Base-by-base conservation (phyloP, 495 filamentous ascomycete genomes). In the Neurospora discreta region DNA sequence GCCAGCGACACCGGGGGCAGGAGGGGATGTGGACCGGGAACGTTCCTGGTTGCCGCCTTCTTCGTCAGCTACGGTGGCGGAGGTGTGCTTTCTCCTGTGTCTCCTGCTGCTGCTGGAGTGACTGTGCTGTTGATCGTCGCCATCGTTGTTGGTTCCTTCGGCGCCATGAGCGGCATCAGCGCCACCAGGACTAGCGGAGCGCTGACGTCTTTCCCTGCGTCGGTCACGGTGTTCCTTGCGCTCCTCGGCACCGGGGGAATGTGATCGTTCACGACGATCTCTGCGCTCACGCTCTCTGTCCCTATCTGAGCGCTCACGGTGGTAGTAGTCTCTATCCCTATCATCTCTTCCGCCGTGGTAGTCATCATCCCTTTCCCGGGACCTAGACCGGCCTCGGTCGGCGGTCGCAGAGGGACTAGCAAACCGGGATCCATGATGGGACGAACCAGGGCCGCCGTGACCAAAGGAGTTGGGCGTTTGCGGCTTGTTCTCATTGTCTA, bases 131-230 rank as follows among this genome's bases (percentile, higher is more conserved):
- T 89, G 85, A 18, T 84, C 86, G 38, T 87, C 85, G 36, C 84
- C 84, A 18, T 82, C 83, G 39, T 82, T 81, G 15, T 84, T 81
- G 76, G 5, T 89, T 90, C 15, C 85, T 87, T 74, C 89, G 84
- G n/a, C 87, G 88, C 78, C 88, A 85, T 52, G 80, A 71, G 39
- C 69, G 39, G 40, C 73, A 81, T 68, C 85, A 85, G 73, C 82
- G 85, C 52, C 52, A 60, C 52, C 52, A 26, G 52, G 52, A 60
- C 52, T 60, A 60, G 52, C 52, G 52, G 52, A 60, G 52, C 52
- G 52, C 52, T 33, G 52, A 18, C 52, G 52, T 60, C 52, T 60
- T 9, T 60, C 52, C 33, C 52, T 60, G 52, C 52, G 52, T 3
- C 52, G 52, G 15, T 60, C 52, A 60, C 52, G 52, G 52, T 33